Conservation (phyloP, 2,329 filamentous ascomycete species). For the Cladosporium sp. region DNA sequence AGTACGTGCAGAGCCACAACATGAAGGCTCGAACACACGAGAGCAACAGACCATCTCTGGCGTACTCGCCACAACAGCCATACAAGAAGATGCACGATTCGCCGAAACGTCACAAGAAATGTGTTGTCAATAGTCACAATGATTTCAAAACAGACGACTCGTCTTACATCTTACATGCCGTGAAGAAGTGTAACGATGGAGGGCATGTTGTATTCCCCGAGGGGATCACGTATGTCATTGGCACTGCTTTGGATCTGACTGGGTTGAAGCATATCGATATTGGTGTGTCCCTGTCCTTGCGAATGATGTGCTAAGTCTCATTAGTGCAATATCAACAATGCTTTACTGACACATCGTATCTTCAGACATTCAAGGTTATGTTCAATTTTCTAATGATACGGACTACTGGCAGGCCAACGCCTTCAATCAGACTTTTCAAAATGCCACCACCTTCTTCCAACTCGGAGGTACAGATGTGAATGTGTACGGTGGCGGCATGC, state of each 20-base stretch:
- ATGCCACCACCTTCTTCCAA: conserved; percentile 63
- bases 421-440: conserved; percentile 64
- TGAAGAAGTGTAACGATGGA: conserved; percentile 59
- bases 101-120: conserved; percentile 34
- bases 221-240: conserved; percentile 57
- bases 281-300: conserved; percentile 35
- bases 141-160: conserved; percentile 47
- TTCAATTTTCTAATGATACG: conserved; percentile 63
- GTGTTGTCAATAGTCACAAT: conserved; percentile 35
- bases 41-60: conserved; percentile 29
- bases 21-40: conserved; percentile 20
- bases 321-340: not conserved
- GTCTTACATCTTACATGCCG: conserved; percentile 49
- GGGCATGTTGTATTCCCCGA: conserved; percentile 57
- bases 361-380: conserved; percentile 54
- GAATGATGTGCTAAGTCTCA: not conserved
- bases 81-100: conserved; percentile 33
- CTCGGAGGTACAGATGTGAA: conserved; percentile 64
- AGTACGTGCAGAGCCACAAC: conserved; percentile 22
- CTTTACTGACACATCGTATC: conserved; percentile 13
- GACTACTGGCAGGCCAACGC: conserved; percentile 64
- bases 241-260: conserved; percentile 61
- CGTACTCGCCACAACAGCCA: conserved; percentile 34
- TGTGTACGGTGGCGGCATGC: conserved; percentile 60
- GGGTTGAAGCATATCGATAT: conserved; percentile 62